Conservation (phyloP, 1,284 basidiomycete species). For the Leccinum griseonigrum region DNA sequence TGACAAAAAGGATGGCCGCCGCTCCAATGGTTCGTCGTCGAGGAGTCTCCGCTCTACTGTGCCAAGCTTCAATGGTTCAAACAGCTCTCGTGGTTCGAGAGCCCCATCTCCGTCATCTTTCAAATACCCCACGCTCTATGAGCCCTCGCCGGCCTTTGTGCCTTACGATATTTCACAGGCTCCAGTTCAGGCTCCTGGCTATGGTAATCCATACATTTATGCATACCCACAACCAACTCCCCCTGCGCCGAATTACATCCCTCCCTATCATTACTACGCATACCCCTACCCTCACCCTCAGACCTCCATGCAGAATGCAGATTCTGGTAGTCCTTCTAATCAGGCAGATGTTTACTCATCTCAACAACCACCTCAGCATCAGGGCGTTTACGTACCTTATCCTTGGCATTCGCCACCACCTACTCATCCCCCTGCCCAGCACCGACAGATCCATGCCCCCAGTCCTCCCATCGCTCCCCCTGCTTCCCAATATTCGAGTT, state of each 20-base stretch:
- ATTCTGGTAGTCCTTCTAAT: slow-evolving; percentile 33
- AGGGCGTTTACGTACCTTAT: slow-evolving; percentile 39
- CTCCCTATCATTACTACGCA: slow-evolving; percentile 39
- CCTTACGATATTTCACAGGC: slow-evolving; percentile 51
- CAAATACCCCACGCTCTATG: slow-evolving; percentile 67
- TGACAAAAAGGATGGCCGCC: slow-evolving; percentile 50
- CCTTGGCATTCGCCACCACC: slow-evolving; percentile 36
- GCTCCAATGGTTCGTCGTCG: slow-evolving; percentile 52
- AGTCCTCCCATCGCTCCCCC: slow-evolving; percentile 33
- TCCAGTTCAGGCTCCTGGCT: slow-evolving; percentile 37
- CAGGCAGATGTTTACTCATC: slow-evolving; percentile 35
- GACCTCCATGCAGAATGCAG: slow-evolving; percentile 31
- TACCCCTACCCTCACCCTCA: slow-evolving; percentile 36
- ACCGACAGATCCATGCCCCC: slow-evolving; percentile 33
- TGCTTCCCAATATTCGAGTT: slow-evolving; percentile 37
- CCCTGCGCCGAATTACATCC: slow-evolving; percentile 34
- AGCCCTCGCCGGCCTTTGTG: slow-evolving; percentile 45
- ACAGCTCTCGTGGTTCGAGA: slow-evolving; percentile 64
- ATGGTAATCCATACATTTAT: slow-evolving; percentile 40
- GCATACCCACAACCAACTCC: slow-evolving; percentile 35
- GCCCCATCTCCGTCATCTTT: slow-evolving; percentile 69
- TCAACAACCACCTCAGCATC: slow-evolving; percentile 33
- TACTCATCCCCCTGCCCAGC: slow-evolving; percentile 31
- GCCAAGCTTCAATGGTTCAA: slow-evolving; percentile 51
- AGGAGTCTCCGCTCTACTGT: slow-evolving; percentile 55